Evolutionary conservation across 2,329 filamentous ascomycete genomes (phyloP), one percentile per base, ranked within the genome.

Genomic region (Beauveria bassiana): DNA sequence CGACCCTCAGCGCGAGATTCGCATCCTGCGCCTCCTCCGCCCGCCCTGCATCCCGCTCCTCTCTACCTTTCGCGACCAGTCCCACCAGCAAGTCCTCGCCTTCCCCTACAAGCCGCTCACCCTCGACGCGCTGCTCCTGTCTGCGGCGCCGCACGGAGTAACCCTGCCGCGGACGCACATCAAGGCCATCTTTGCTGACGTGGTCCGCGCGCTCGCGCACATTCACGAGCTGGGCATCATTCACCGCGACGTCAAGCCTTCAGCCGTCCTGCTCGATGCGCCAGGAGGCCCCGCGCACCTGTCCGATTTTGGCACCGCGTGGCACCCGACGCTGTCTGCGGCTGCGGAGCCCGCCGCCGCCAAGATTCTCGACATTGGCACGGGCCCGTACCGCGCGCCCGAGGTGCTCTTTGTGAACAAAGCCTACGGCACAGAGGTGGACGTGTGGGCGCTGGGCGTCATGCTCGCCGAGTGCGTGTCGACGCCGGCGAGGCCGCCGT

Each of bases 301-400:
- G 2, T 86, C 91, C 42, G 95, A 99, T 73, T 98, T 99, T 75
- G 93, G 95, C 56, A 96, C 95, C 45, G 86, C 93, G 9, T 97
- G 92, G 92, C 86, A 88, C 66, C 83, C 88, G 3, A 73, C 79
- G 12, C 68, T 82, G 62, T 80, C 84, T 5, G 74, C 78, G 24
- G 74, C 76, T 3, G 81, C 83, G 16, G 95, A 99, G 71, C 81
- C 87, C 0, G 78, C 85, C 1, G 72, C 84, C 59, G 69, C 79
- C 60, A 98, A 98, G 74, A 89, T 96, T 58, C 87, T 95, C 8
- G 96, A 99, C 71, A 90, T 99, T 28, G 95, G 95, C 42, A 98
- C 93, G 1, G 93, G 93, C 0, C 85, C 89, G 54, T 99, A 99
- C 75, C 86, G 96, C 22, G 84, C 93, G 0, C 95, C 95, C 0